phyloP scores from a whole-genome alignment of 2,329 filamentous ascomycete genomes.

The Pseudogymnoascus sp. region DNA sequence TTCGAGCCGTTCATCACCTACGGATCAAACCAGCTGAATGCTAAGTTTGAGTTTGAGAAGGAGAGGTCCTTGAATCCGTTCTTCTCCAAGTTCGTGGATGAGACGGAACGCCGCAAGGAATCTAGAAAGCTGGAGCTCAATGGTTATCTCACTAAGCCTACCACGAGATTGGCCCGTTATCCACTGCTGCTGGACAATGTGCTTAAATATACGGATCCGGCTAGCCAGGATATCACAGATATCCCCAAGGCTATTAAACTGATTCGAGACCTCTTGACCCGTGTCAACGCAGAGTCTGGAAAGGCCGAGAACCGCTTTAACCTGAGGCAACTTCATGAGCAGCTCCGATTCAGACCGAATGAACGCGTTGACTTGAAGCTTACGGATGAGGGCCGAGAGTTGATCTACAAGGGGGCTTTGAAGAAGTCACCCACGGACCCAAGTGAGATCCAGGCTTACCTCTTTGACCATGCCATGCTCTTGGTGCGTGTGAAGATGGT shows the following conservation, averaged over 20 bases:
- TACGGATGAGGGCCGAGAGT: conserved; percentile 83
- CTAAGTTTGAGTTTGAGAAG: conserved; percentile 96
- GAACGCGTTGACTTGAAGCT: conserved; percentile 91
- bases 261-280: conserved; percentile 78
- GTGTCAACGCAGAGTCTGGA: conserved; percentile 90
- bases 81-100: conserved; percentile 89
- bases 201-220: conserved; percentile 82
- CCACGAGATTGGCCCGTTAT: conserved; percentile 88
- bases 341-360: conserved; percentile 81
- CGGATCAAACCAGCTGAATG: conserved; percentile 89
- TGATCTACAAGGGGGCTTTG: conserved; percentile 88
- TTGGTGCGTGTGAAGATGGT: conserved; percentile 84
- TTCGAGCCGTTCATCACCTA: conserved; percentile 97
- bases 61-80: conserved; percentile 79
- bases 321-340: conserved; percentile 80
- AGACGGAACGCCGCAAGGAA: conserved; percentile 92
- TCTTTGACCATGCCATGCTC: conserved; percentile 93
- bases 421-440: conserved; percentile 88
- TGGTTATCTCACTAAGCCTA: conserved; percentile 95
- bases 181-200: conserved; percentile 87
- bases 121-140: conserved; percentile 95
- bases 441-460: conserved; percentile 84
- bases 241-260: conserved; percentile 80
- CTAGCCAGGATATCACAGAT: conserved; percentile 81
- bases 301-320: conserved; percentile 98